Evolutionary conservation across 1,284 basidiomycete genomes (phyloP).

Genomic region (Malassezia obtusa): DNA sequence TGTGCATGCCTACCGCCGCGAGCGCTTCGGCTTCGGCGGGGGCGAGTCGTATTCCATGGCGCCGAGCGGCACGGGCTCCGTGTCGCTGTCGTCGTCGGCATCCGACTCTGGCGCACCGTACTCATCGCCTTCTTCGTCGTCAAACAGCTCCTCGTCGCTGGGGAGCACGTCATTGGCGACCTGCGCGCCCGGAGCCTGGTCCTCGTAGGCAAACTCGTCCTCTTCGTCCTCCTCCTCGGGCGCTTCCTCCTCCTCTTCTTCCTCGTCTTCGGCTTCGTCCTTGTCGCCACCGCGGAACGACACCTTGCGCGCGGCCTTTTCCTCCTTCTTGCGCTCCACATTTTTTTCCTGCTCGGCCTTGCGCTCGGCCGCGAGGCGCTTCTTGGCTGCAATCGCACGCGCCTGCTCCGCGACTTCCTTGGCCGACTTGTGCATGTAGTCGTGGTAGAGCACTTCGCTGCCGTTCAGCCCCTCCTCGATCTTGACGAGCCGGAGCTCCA

Average conservation of each 20-base stretch:
- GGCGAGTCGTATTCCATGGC: slow-evolving; percentile 21
- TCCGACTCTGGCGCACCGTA: slow-evolving; percentile 18
- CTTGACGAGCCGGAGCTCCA: slow-evolving; percentile 87
- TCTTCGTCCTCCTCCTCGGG: slow-evolving; percentile 2
- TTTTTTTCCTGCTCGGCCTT: slow-evolving; percentile 30
- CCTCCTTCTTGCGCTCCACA: slow-evolving; percentile 34
- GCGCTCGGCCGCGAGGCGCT: slow-evolving; percentile 24
- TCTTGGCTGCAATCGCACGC: slow-evolving; percentile 19
- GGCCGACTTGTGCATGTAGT: slow-evolving; percentile 30
- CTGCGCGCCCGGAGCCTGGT: slow-evolving; percentile 15
- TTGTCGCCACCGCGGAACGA: slow-evolving; percentile 18
- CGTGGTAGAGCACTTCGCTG: slow-evolving; percentile 42
- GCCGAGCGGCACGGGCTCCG: slow-evolving; percentile 33
- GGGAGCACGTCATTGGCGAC: slow-evolving; percentile 14
- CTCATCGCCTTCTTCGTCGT: slow-evolving; percentile 26
- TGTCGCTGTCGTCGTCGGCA: slow-evolving; percentile 24
- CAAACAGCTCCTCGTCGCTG: slow-evolving; percentile 22
- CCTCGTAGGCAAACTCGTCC: slow-evolving; percentile 40
- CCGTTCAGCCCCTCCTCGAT: slow-evolving; percentile 72
- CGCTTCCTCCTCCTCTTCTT: slow-evolving; percentile 10
- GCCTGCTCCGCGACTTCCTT: slow-evolving; percentile 21
- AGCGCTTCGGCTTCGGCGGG: not conserved
- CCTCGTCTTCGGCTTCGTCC: slow-evolving; percentile 20
- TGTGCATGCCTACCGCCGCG: not conserved
- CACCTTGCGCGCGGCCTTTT: slow-evolving; percentile 22